Evolutionary conservation across 108 stramenopile species (phyloP).

Genomic region (Bacterosira constricta): DNA sequence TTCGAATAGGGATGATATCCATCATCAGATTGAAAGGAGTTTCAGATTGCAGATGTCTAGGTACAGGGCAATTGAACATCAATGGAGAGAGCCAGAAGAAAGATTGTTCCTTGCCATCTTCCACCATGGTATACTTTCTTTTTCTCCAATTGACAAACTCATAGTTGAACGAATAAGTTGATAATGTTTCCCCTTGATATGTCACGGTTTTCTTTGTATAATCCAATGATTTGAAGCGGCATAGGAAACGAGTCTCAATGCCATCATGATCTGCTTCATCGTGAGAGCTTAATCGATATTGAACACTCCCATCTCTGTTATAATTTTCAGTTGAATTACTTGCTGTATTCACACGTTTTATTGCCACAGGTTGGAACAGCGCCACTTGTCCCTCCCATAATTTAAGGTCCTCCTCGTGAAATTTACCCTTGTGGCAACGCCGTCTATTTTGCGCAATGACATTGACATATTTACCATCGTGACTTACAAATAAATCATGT

Average conservation of each 20-base stretch:
- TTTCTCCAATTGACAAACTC: conserved; percentile 72
- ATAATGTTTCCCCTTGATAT: conserved; percentile 56
- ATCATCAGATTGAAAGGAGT: conserved; percentile 36
- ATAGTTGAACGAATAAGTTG: conserved; percentile 68
- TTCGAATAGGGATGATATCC: conserved; percentile 72
- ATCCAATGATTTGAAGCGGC: conserved; percentile 72
- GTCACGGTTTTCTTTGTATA: conserved; percentile 12
- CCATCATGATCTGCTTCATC: conserved; percentile 82
- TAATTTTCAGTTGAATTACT: neutral
- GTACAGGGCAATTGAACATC: conserved; percentile 82
- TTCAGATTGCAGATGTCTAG: conserved; percentile 28
- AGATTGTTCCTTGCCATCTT: conserved; percentile 66
- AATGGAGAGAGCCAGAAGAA: conserved; percentile 77
- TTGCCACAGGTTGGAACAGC: conserved; percentile 65
- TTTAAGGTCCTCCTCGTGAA: conserved; percentile 42
- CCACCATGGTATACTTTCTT: conserved; percentile 43
- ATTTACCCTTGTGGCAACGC: conserved; percentile 65
- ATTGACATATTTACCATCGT: conserved; percentile 44
- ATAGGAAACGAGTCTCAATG: conserved; percentile 80
- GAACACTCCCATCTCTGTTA: conserved; percentile 6
- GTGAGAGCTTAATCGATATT: conserved; percentile 73
- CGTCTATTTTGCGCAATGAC: conserved; percentile 73
- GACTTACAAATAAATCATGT: conserved; percentile 60
- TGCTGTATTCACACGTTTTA: conserved; percentile 35
- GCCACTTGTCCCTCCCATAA: conserved; percentile 75